A percentile compares a stretch with the other conserved stretches of the same genome.
These are phyloP conservation scores for Auxenochlorella pyrenoidosa DNA, from an alignment of 139 green algal genomes.

Conservation along the genomic window DNA sequence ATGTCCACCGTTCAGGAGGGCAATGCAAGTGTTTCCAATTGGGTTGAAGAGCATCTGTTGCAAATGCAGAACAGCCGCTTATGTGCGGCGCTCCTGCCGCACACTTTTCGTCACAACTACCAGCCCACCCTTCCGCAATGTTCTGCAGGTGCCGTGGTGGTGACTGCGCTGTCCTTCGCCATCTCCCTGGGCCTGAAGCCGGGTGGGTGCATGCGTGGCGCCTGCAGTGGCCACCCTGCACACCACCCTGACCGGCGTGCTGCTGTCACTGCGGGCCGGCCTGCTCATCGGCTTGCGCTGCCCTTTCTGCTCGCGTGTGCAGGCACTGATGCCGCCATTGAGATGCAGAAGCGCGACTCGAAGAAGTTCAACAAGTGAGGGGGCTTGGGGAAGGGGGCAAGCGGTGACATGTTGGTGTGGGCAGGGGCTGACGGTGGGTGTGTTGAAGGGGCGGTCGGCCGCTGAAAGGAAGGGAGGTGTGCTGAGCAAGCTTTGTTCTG, in stretches of 20 bases:
- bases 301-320: neutral
- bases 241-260: too few species aligned
- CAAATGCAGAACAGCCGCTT: neutral
- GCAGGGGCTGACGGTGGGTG: too few species aligned
- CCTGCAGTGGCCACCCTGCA: too few species aligned
- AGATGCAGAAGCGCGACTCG: conserved; percentile 47
- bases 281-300: neutral
- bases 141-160: conserved; percentile 28
- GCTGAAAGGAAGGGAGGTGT: too few species aligned
- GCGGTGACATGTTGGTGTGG: too few species aligned
- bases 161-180: neutral
- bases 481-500: too few species aligned
- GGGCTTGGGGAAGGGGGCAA: neutral
- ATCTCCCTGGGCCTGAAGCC: conserved; percentile 26
- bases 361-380: conserved; percentile 41
- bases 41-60: too few species aligned
- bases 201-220: neutral
- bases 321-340: conserved; percentile 37
- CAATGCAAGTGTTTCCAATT: too few species aligned
- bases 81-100: neutral
- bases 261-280: too few species aligned
- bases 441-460: too few species aligned
- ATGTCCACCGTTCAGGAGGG: neutral
- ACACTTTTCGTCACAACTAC: neutral
- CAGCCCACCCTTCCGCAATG: neutral